Evolutionary conservation across 306 rosid species (phyloP), one percentile per base, ranked within the genome.

Genomic region (Oxytropis ochrocephala): DNA sequence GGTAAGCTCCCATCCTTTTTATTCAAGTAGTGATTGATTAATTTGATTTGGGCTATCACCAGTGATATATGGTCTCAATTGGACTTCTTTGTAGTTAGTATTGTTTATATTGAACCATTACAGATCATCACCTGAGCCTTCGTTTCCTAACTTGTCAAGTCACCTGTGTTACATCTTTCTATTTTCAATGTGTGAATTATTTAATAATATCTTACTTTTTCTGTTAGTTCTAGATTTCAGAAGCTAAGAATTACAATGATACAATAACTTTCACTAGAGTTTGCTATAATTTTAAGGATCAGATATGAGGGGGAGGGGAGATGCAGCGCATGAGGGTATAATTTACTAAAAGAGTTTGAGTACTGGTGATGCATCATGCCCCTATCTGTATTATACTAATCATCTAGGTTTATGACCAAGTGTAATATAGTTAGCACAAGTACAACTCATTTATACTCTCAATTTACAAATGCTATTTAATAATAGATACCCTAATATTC

Each of bases 1-100:
- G 96, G 97, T 91, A 85, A 77, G 91, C 61, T 57, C 36, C 65
- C 13, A 41, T 53, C 55, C 4, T 19, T 78, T 41, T 50, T 59
- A 7, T 74, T 39, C 47, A 68, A 32, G 33, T 53, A 51, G 11
- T 42, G 39, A 55, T 76, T 67, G 60, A n/a, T n/a, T n/a, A n/a
- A n/a, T n/a, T n/a, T n/a, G n/a, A 30, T 33, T 39, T 50, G 13
- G 17, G 19, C 58, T 54, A 33, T 44, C 64, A 33, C 17, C 11
- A 36, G 55, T 67, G 43, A 30, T 67, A 48, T 33, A 38, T 62
- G 21, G 29, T 54, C 56, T 62, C 47, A 41, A 7, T 17, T 48
- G 12, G 19, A 27, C 54, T 50, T 39, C 60, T 73, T 8, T 74
- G 8, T 62, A 60, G 19, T 27, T 60, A 36, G 10, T 6, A 42